Evolutionary conservation across 2,329 filamentous ascomycete species (phyloP).

Genomic region (Madurella fahalii): DNA sequence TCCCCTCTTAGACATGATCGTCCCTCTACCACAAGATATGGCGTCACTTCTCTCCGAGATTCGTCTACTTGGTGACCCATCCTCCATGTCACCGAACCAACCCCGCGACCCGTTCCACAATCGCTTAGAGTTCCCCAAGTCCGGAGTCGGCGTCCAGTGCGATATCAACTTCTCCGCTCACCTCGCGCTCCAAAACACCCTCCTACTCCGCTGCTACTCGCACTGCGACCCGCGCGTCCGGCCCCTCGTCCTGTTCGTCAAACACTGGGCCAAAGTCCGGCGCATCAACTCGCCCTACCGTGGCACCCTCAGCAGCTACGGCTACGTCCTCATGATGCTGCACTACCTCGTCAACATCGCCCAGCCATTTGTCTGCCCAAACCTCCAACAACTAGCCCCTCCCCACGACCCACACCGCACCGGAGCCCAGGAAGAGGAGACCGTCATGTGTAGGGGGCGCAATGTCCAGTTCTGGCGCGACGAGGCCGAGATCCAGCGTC

Average conservation of each 20-base stretch:
- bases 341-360: constrained; percentile 85
- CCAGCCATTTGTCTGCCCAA: constrained; percentile 76
- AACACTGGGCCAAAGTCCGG: constrained; percentile 82
- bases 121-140: constrained; percentile 71
- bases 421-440: constrained; percentile 36
- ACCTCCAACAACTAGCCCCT: constrained; percentile 62
- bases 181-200: constrained; percentile 78
- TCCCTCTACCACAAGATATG: constrained; percentile 36
- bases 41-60: constrained; percentile 40
- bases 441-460: constrained; percentile 56
- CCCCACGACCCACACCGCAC: constrained; percentile 39
- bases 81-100: constrained; percentile 47
- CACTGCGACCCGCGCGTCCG: constrained; percentile 72
- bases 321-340: constrained; percentile 87
- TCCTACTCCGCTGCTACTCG: constrained; percentile 78
- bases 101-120: constrained; percentile 53
- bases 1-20: constrained; percentile 30
- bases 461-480: constrained; percentile 76
- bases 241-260: constrained; percentile 78
- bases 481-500: constrained; percentile 61
- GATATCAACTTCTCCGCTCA: constrained; percentile 90
- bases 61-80: constrained; percentile 44
- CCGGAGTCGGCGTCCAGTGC: constrained; percentile 75
- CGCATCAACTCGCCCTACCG: constrained; percentile 84
- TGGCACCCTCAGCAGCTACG: constrained; percentile 83